A percentile compares a stretch with the other conserved stretches of the same genome.
Evolutionary conservation across 345 rosid genomes (phyloP).

Genomic region (Balakata baccata): DNA sequence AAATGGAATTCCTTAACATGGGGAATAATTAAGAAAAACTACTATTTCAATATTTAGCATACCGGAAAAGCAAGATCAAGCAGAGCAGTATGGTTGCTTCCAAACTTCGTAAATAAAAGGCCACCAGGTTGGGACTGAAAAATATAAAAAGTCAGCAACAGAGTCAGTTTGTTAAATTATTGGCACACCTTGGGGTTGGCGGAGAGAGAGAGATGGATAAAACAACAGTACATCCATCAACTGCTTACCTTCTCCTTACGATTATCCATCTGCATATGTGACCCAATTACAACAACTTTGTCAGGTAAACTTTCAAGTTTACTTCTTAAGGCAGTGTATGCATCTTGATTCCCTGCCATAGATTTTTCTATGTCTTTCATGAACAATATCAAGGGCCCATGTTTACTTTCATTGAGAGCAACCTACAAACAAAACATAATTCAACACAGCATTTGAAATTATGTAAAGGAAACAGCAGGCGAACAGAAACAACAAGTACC

Average conservation of each 20-base stretch:
- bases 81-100: constrained; percentile 85
- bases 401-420: constrained; percentile 62
- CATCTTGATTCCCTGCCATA: constrained; percentile 69
- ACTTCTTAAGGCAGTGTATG: constrained; percentile 53
- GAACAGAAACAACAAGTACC: constrained; percentile 40
- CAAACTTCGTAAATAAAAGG: constrained; percentile 88
- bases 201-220: not conserved
- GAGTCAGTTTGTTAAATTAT: not conserved
- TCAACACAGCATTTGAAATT: constrained; percentile 7
- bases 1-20: not conserved
- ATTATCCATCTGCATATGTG: constrained; percentile 81
- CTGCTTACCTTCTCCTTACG: constrained; percentile 86
- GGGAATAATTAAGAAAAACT: not conserved
- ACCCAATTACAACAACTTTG: constrained; percentile 78
- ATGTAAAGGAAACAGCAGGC: not conserved
- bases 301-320: constrained; percentile 79
- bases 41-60: constrained; percentile 18
- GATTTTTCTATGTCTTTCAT: constrained; percentile 93
- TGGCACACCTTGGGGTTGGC: not conserved
- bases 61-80: constrained; percentile 95
- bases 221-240: not conserved
- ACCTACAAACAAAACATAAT: constrained; percentile 48
- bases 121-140: constrained; percentile 92
- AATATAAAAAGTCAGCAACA: not conserved
- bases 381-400: constrained; percentile 67